Base-by-base conservation (phyloP, 768 basidiomycete species). In the Lanmaoa rubissima region DNA sequence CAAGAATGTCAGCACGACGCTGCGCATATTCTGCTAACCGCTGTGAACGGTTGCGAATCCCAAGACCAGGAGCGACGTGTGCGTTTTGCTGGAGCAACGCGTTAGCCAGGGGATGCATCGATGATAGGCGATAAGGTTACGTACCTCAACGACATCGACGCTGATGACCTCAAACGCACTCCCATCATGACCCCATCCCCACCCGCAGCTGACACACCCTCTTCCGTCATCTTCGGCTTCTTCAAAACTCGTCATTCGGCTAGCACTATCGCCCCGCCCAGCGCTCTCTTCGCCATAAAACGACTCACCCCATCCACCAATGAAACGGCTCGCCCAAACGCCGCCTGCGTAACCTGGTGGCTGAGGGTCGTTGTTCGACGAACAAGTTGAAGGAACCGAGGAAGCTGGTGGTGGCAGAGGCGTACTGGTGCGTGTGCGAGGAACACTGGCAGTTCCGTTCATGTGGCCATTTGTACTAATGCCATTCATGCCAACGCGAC, bases 161-260 rank as follows among this genome's bases (percentile, higher is more conserved):
- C 74, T 76, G 17, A 90, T 69, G 51, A 91, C 79, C 74, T 90
- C 90, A 62, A 90, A 79, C 26, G 85, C 87, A 63, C 85, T 84
- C 26, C 89, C 90, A 58, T 90, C 88, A 60, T 90, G 90, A 2
- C 85, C 84, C 60, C 80, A 83, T n/a, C 88, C 88, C 90, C 89
- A 90, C 0, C 82, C 82, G 10, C 82, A 85, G 69, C 86, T 88
- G n/a, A 79, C 74, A 61, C 88, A 70, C 11, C 78, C 75, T 46
- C 85, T 71, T 28, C 85, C 85, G 62, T 87, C 86, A 57, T 87
- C 82, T 39, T 79, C 79, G 9, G 69, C 73, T 57, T 69, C 71
- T 64, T 76, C 67, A 59, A 66, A 72, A 47, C 57, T 65, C 43
- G 61, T 64, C 68, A 61, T 75, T 57, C 56, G 71, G 24, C 34